Evolutionary conservation across 805 yeast species (phyloP).

Genomic region (Kodamaea sagamina): DNA sequence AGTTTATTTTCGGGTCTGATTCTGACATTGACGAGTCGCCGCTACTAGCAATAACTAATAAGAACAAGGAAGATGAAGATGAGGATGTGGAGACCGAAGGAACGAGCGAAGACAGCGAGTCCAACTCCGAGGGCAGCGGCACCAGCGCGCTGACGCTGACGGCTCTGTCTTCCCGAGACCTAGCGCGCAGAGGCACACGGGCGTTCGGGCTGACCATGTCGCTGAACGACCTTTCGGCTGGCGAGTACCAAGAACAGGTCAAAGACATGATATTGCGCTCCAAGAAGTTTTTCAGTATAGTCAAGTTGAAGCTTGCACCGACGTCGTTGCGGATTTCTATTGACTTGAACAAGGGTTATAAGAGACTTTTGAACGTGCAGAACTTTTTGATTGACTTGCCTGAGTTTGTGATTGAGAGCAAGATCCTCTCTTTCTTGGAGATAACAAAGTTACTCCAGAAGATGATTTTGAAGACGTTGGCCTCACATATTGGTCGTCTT

Average conservation of each 20-base stretch:
- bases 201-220: constrained; percentile 7
- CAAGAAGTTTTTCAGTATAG: constrained; percentile 67
- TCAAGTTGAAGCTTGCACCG: constrained; percentile 45
- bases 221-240: constrained; percentile 1
- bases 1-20: constrained; percentile 36
- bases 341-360: constrained; percentile 35
- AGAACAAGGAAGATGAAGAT: constrained; percentile 14
- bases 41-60: constrained; percentile 13
- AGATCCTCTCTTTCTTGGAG: constrained; percentile 37
- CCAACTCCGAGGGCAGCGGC: neutral
- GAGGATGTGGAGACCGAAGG: constrained; percentile 8
- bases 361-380: constrained; percentile 39
- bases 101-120: neutral
- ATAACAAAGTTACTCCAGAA: constrained; percentile 36
- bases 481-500: constrained; percentile 39
- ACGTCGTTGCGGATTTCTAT: constrained; percentile 38
- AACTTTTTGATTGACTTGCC: constrained; percentile 38
- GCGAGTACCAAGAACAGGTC: constrained; percentile 30
- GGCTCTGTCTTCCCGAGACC: neutral
- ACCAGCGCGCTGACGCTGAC: neutral
- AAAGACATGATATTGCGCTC: constrained; percentile 76
- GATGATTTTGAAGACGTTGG: constrained; percentile 31
- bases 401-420: constrained; percentile 31
- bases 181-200: neutral
- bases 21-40: constrained; percentile 26